Conservation (phyloP, 2,329 filamentous ascomycete genomes). For the Aspergillus brunneoviolaceus region DNA sequence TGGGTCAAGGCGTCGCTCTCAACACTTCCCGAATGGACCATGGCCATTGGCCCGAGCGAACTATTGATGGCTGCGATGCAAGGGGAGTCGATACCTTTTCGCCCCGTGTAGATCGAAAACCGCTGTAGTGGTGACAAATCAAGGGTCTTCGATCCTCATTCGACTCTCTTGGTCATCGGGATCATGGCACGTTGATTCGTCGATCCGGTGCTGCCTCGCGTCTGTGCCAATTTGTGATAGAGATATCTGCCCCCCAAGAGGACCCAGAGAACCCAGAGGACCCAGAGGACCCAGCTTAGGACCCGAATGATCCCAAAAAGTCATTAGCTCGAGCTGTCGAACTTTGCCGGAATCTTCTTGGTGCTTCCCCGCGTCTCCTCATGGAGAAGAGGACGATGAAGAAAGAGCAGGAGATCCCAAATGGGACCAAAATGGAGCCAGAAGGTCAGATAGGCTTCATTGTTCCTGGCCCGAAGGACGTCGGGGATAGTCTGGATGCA, state of each 20-base stretch:
- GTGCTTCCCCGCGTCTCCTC: constrained; percentile 24
- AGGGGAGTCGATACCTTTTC: constrained; percentile 32
- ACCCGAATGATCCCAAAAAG: background rate
- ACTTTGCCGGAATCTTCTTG: constrained; percentile 23
- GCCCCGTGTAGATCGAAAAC: constrained; percentile 34
- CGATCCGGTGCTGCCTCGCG: constrained; percentile 25
- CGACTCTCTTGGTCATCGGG: constrained; percentile 15
- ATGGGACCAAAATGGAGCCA: background rate
- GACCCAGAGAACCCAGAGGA: background rate
- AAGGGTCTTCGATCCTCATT: constrained; percentile 26
- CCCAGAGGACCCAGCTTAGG: background rate
- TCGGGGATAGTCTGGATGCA: background rate
- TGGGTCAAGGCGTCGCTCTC: background rate
- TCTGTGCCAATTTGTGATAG: constrained; percentile 37
- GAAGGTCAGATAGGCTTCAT: background rate
- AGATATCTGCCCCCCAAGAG: constrained; percentile 15
- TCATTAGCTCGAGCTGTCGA: constrained; percentile 18
- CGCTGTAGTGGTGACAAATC: constrained; percentile 38
- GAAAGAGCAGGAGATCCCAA: background rate
- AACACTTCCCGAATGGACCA: constrained; percentile 6
- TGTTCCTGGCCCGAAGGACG: background rate
- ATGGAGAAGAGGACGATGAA: constrained; percentile 9
- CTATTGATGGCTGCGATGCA: constrained; percentile 35
- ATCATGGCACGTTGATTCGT: constrained; percentile 31
- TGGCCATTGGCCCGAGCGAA: constrained; percentile 28